Base-by-base conservation (phyloP, 176 grass and related monocot genomes). In the Microstegium vimineum region DNA sequence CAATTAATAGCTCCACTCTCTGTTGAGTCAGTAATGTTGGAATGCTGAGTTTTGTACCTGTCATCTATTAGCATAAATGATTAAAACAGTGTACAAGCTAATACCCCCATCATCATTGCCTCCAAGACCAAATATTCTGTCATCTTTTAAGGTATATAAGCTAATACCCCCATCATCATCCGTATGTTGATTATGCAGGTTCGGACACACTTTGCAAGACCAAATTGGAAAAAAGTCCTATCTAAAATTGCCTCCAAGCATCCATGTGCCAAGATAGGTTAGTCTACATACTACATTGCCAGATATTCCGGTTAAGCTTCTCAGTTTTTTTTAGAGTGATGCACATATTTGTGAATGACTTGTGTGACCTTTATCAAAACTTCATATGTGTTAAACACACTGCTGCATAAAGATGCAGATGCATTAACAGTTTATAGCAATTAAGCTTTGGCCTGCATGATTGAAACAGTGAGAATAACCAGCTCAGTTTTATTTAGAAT, bases 151-250 rank as follows among this genome's bases (percentile, higher is more conserved):
- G 66, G 65, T 62, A 61, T 62, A 61, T 80, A 69, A 76, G n/a
- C 26, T 81, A 77, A 80, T 30, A 79, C 11, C 77, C 67, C 31
- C 31, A 18, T 83, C 30, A 81, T 59, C 69, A 71, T 56, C 8
- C 11, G 8, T 82, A 47, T 71, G 66, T 62, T 38, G 32, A 37
- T 75, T 46, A 88, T 90, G 36, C 78, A 99, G 97, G 97, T 95
- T 20, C 93, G 97, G 45, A 99, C 97, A 51, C 97, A 99, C 90
- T 99, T 99, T 85, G 97, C 97, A 45, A 94, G 89, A 81, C 97
- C 97, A 66, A 99, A 99, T 73, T 99, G 97, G 97, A 94, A 95
- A 87, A 99, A 96, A 66, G 97, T 99, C 76, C 81, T 99, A 46
- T 86, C 91, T 35, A 95, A 90, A 93, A 94, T 95, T 37, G 68